phyloP scores from a whole-genome alignment of 495 filamentous ascomycete genomes.

The Tuber calosporum region DNA sequence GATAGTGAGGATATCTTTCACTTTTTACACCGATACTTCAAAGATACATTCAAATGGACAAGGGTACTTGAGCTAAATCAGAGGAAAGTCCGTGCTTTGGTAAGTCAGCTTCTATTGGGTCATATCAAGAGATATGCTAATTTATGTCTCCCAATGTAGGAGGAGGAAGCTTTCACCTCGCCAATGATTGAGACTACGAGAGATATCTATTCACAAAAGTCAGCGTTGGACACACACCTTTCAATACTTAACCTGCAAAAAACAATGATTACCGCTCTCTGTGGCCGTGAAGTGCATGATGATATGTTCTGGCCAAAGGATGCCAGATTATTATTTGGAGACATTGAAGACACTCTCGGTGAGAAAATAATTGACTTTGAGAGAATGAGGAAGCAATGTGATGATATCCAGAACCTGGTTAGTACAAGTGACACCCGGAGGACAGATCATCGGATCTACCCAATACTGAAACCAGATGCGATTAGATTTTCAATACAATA shows the following conservation, averaged over 20 bases:
- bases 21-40: conserved; percentile 24
- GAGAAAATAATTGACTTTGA: conserved; percentile 31
- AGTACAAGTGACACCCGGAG: background rate
- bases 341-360: conserved; percentile 25
- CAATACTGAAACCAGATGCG: conserved; percentile 4
- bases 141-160: conserved; percentile 8
- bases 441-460: background rate
- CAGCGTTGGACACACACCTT: conserved; percentile 28
- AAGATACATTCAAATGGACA: conserved; percentile 27
- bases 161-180: conserved; percentile 29
- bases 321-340: conserved; percentile 25
- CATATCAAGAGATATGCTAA: conserved; percentile 13
- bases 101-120: conserved; percentile 1
- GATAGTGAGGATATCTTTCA: conserved; percentile 23
- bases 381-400: conserved; percentile 32
- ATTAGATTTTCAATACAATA: conserved; percentile 33
- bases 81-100: conserved; percentile 22
- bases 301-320: conserved; percentile 31
- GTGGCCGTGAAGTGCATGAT: conserved; percentile 20
- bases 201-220: conserved; percentile 30
- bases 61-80: conserved; percentile 26
- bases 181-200: conserved; percentile 33
- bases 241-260: conserved; percentile 26
- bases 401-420: conserved; percentile 33
- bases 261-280: conserved; percentile 30